A percentile compares a stretch with the other conserved stretches of the same genome.
Conservation (phyloP, 2,329 filamentous ascomycete genomes). For the Pseudopithomyces maydicus region DNA sequence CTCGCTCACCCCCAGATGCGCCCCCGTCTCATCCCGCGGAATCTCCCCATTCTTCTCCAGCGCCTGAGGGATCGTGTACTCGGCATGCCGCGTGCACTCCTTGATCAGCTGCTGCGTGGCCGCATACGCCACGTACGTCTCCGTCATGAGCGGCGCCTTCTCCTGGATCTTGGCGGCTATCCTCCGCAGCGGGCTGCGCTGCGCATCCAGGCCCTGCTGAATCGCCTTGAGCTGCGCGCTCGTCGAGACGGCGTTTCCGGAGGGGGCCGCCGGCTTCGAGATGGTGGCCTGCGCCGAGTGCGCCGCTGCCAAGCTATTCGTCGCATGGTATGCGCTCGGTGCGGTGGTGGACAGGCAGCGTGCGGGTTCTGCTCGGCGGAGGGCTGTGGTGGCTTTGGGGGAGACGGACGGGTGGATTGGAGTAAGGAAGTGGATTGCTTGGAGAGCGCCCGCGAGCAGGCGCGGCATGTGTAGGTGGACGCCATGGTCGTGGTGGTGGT, state of each 20-base stretch:
- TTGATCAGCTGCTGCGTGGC: constrained; percentile 80
- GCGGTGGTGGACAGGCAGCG: constrained; percentile 31
- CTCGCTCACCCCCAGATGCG: constrained; percentile 77
- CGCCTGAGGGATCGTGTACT: constrained; percentile 75
- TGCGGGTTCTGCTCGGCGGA: constrained; percentile 11
- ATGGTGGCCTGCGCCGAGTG: constrained; percentile 9
- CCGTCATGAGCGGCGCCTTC: constrained; percentile 46
- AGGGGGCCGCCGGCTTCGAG: not conserved
- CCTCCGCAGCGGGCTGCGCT: constrained; percentile 17
- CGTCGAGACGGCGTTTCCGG: constrained; percentile 21
- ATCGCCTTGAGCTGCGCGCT: not conserved
- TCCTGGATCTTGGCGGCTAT: constrained; percentile 38
- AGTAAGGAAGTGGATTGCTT: constrained; percentile 19
- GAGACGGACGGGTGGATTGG: constrained; percentile 25
- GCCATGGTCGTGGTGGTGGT: constrained; percentile 35
- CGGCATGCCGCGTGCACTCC: constrained; percentile 72
- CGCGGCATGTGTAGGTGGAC: constrained; percentile 42
- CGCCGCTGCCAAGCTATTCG: constrained; percentile 21
- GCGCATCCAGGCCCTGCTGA: not conserved
- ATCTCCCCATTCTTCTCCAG: constrained; percentile 69
- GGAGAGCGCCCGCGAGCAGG: constrained; percentile 37
- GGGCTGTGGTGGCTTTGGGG: constrained; percentile 20
- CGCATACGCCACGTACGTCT: constrained; percentile 79
- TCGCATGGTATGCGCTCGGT: constrained; percentile 28
- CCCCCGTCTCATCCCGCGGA: constrained; percentile 74